Conservation (phyloP, 2,329 filamentous ascomycete genomes). For the Claviceps sp. region DNA sequence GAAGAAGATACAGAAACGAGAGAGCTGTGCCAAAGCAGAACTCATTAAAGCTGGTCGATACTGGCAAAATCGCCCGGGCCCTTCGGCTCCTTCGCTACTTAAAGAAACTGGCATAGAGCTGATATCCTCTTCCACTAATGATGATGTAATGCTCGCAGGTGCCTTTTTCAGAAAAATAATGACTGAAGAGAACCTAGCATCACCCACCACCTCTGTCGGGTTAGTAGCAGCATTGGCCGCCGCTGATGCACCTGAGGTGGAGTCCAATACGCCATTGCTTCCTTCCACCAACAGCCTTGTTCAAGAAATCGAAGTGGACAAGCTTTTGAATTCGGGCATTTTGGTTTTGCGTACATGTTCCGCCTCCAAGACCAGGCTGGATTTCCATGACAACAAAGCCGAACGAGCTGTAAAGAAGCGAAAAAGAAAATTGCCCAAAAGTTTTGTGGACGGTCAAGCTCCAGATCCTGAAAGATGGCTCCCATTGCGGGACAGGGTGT, state of each 20-base stretch:
- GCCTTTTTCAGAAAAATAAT: conserved; percentile 71
- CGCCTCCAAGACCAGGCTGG: conserved; percentile 34
- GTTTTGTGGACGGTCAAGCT: conserved; percentile 63
- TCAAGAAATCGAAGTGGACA: conserved; percentile 43
- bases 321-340: conserved; percentile 56
- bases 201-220: conserved; percentile 62
- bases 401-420: conserved; percentile 39
- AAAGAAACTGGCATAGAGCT: conserved; percentile 74
- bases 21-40: conserved; percentile 56
- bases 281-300: conserved; percentile 50
- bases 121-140: conserved; percentile 56
- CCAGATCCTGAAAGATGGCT: conserved; percentile 89
- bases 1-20: conserved; percentile 63
- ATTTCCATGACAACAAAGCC: conserved; percentile 20
- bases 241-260: conserved; percentile 40
- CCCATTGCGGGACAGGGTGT: conserved; percentile 76
- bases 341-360: conserved; percentile 23
- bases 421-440: conserved; percentile 54
- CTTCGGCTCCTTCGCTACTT: conserved; percentile 48
- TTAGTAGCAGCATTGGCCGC: conserved; percentile 72
- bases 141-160: conserved; percentile 57
- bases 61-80: conserved; percentile 52
- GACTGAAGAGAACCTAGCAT: conserved; percentile 48
- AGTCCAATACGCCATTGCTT: conserved; percentile 41
- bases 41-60: conserved; percentile 67